Percentiles rank a stretch among this genome's conserved stretches.
Evolutionary conservation across 2,329 filamentous ascomycete genomes (phyloP).

Genomic region (Lasiodiplodia sp.): DNA sequence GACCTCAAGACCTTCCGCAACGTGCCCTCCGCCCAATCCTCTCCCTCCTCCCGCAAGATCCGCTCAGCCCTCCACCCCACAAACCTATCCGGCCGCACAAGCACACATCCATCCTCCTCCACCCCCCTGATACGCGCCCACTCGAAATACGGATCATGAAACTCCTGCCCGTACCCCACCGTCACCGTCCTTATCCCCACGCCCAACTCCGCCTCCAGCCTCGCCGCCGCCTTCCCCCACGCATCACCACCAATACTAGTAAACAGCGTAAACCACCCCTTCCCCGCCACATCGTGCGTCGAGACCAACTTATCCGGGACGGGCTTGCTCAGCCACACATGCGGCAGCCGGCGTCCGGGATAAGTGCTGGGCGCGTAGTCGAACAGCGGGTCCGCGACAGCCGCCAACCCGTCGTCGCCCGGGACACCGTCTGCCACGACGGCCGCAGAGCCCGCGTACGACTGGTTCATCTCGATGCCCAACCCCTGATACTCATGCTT

Average conservation of each 20-base stretch:
- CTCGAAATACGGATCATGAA: constrained; percentile 67
- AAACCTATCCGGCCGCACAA: constrained; percentile 66
- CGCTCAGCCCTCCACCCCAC: constrained; percentile 59
- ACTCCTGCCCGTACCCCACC: constrained; percentile 67
- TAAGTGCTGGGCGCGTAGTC: constrained; percentile 54
- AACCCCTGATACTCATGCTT: constrained; percentile 62
- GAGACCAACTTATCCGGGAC: constrained; percentile 57
- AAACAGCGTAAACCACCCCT: constrained; percentile 48
- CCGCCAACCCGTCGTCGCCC: constrained; percentile 45
- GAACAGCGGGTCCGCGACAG: constrained; percentile 52
- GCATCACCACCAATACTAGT: constrained; percentile 62
- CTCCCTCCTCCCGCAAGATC: neutral
- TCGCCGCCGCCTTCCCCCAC: constrained; percentile 61
- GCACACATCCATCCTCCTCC: constrained; percentile 64
- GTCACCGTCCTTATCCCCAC: constrained; percentile 58
- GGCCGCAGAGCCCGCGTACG: constrained; percentile 55
- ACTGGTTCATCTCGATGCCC: constrained; percentile 67
- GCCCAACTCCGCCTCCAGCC: constrained; percentile 49
- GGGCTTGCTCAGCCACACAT: constrained; percentile 66
- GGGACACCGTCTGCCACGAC: constrained; percentile 47
- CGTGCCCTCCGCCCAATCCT: no score
- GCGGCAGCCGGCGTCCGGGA: constrained; percentile 66
- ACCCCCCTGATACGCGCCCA: constrained; percentile 65
- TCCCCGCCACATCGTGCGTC: constrained; percentile 66
- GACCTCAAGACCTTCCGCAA: no score